Evolutionary conservation across 1,284 basidiomycete genomes (phyloP).

Genomic region (Rhodofomes roseus): DNA sequence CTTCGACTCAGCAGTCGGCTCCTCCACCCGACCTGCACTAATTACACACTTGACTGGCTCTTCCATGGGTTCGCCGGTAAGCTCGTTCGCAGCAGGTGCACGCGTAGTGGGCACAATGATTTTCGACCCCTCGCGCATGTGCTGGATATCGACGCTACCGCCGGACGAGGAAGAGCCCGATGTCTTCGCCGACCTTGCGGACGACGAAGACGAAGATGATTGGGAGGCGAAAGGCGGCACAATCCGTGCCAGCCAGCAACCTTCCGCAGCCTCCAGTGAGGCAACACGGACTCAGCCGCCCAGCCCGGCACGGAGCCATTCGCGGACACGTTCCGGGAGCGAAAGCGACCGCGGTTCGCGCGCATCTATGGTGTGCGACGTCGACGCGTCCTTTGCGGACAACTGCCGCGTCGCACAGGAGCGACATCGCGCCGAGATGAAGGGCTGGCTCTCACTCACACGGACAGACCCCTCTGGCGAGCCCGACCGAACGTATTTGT

Average conservation of each 20-base stretch:
- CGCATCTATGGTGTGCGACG: slow-evolving; percentile 69
- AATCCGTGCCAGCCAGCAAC: slow-evolving; percentile 62
- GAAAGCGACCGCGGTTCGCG: slow-evolving; percentile 74
- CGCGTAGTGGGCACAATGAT: slow-evolving; percentile 96
- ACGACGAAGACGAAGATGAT: slow-evolving; percentile 76
- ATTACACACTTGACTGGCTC: slow-evolving; percentile 88
- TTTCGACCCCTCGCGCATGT: slow-evolving; percentile 92
- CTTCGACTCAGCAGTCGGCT: slow-evolving; percentile 80
- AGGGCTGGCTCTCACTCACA: slow-evolving; percentile 57
- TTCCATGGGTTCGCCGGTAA: slow-evolving; percentile 73
- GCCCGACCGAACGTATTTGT: slow-evolving; percentile 59
- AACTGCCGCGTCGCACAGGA: slow-evolving; percentile 74
- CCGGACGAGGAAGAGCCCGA: slow-evolving; percentile 92
- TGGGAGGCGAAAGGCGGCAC: slow-evolving; percentile 75
- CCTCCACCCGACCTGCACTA: slow-evolving; percentile 89
- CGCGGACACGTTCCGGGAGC: slow-evolving; percentile 65
- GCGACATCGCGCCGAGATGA: slow-evolving; percentile 78
- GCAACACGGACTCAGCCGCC: slow-evolving; percentile 27
- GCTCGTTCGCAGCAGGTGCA: slow-evolving; percentile 72
- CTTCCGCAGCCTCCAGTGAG: slow-evolving; percentile 17
- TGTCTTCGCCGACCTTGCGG: slow-evolving; percentile 85
- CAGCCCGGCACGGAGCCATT: slow-evolving; percentile 62
- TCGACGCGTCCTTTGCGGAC: slow-evolving; percentile 68
- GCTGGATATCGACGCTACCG: slow-evolving; percentile 83
- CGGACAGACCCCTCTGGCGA: slow-evolving; percentile 40